Conservation (phyloP, 2,329 filamentous ascomycete species). For the Chrysoporthe deuterocubensis region DNA sequence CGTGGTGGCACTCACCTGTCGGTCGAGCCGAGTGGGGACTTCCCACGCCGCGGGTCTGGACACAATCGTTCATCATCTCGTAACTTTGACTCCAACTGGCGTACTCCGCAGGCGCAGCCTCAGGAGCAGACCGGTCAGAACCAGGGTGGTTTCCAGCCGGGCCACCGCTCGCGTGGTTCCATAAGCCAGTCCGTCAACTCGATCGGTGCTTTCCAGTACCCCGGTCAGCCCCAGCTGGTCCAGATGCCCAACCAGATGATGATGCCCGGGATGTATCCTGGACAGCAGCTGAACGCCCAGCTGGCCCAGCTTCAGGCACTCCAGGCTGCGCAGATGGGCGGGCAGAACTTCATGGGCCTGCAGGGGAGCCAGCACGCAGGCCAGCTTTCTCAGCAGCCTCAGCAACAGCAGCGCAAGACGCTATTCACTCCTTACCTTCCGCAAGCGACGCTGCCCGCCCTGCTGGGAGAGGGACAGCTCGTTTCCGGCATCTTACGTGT, state of each 20-base stretch:
- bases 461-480: constrained; percentile 89
- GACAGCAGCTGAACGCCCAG: constrained; percentile 87
- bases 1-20: constrained; percentile 66
- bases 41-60: constrained; percentile 76
- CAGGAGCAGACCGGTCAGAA: constrained; percentile 52
- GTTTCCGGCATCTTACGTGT: constrained; percentile 96
- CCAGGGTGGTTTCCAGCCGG: constrained; percentile 82
- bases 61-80: constrained; percentile 84
- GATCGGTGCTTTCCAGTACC: constrained; percentile 88
- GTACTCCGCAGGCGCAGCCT: constrained; percentile 81
- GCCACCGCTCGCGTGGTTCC: constrained; percentile 84
- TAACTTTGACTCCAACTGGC: constrained; percentile 98
- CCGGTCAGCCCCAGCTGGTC: constrained; percentile 83
- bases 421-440: constrained; percentile 97
- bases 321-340: constrained; percentile 83
- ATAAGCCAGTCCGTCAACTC: constrained; percentile 82
- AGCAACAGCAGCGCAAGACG: constrained; percentile 94
- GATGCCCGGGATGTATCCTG: constrained; percentile 80
- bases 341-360: constrained; percentile 72
- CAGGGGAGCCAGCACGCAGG: constrained; percentile 75
- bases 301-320: constrained; percentile 89
- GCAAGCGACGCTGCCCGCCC: constrained; percentile 87
- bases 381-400: constrained; percentile 69
- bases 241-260: constrained; percentile 80
- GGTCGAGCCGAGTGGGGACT: constrained; percentile 59